Base-by-base conservation (phyloP, 352 stramenopile species). In the Phytopythium helicoides region DNA sequence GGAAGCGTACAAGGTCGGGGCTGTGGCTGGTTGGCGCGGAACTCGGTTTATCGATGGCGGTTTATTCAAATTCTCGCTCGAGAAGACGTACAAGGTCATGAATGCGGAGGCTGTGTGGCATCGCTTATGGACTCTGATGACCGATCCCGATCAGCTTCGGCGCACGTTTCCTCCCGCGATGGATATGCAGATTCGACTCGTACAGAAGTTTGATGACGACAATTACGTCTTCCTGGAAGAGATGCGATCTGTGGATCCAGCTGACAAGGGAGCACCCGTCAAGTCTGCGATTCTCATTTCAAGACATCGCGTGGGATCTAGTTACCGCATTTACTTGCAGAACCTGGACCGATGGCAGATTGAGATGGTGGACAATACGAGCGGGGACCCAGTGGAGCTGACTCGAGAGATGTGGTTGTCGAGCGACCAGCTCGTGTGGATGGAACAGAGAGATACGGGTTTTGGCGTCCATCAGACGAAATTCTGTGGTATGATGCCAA, bases 361-460 rank as follows among this genome's bases (percentile, higher is more conserved):
- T 6, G 52, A 65, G 33, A 65, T 78, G 48, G 54, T 58, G 35
- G 58, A 67, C 45, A 26, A 3, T 6, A 10, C 28, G 6, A 33
- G 5, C 28, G 28, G 28, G 5, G 15, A 18, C 12, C 15, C 15
- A n/a, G 5, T n/a, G 15, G 11, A 25, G 28, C 28, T 33, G 9
- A 33, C 28, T 33, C 28, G 28, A 12, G 21, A 42, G 16, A 21
- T 42, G 16, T n/a, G 21, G 37, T 6, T 42, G 14, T n/a, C 52
- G 14, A 50, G 18, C 16, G 52, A 63, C 2, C 44, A 38, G 26
- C 40, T 71, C 33, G 60, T 54, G 41, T 70, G 62, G 58, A 60
- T 68, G 45, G 60, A 71, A n/a, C 73, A 66, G 31, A 49, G 76
- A n/a, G 56, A 65, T 33, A 58, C 54, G 10, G 71, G 67, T 3